Base-by-base conservation (phyloP, 306 rosid genomes). In the Trifolium fragiferum region DNA sequence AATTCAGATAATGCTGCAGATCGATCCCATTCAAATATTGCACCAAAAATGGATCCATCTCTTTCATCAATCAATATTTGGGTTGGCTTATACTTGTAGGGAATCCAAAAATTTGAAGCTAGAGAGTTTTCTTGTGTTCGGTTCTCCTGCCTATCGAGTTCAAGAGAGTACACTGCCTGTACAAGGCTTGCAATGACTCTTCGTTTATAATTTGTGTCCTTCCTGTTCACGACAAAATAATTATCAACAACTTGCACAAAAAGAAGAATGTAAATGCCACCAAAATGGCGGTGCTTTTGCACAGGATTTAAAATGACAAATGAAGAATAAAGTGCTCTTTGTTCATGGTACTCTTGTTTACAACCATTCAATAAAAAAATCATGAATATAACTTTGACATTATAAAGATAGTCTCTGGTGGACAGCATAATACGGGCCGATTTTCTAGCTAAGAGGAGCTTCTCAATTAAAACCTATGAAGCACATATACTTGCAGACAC, bases 11-110 rank as follows among this genome's bases (percentile, higher is more conserved):
- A 50, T 40, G 96, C 90, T 57, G 98, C 93, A 15, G 82, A 82
- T 44, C 90, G 66, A 75, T 93, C 97, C 96, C 96, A 93, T 75
- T 93, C 98, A 23, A 93, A 82, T 78, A 90, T 72, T 67, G 97
- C 98, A 23, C 97, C 98, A 19, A 93, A 90, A 63, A 89, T 89
- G 47, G 98, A 93, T 9, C 93, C 96, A 77, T 93, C 98, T 82
- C 98, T 86, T 81, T 93, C 85, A 70, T 93, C 97, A 53, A 89
- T 77, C 53, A 93, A 66, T 47, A 78, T 85, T 71, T 83, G 66
- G 11, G 80, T 68, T 32, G 88, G 86, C 77, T 87, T 90, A 86
- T 90, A 93, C 78, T 93, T 93, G 62, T 90, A 92, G 53, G 98
- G 98, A 13, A 76, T 85, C 95, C 95, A 93, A 94, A 89, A 93